Conservation (phyloP, 2,329 filamentous ascomycete species). For the Aspergillus novoparasiticus region DNA sequence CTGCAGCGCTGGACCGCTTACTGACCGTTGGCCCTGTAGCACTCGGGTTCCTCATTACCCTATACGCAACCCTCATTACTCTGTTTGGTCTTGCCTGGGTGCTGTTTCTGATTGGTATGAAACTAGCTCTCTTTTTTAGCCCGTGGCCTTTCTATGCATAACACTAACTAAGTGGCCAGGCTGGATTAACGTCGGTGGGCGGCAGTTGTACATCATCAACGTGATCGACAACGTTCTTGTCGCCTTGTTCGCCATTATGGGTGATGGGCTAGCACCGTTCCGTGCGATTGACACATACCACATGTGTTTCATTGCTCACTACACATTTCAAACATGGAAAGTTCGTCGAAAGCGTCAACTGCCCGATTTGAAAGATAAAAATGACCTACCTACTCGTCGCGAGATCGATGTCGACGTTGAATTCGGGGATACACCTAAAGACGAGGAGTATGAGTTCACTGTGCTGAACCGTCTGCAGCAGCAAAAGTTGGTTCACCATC, state of each 20-base stretch:
- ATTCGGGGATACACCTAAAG: conserved; percentile 41
- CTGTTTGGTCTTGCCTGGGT: conserved; percentile 87
- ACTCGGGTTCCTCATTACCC: conserved; percentile 78
- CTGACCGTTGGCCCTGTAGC: conserved; percentile 45
- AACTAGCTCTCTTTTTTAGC: background rate
- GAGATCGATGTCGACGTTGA: conserved; percentile 50
- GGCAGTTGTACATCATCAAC: conserved; percentile 69
- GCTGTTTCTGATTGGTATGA: conserved; percentile 76
- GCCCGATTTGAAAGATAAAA: conserved; percentile 66
- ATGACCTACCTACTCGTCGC: conserved; percentile 62
- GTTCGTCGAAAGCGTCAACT: conserved; percentile 63
- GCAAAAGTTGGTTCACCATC: conserved; percentile 71
- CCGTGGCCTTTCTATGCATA: background rate
- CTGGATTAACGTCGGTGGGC: conserved; percentile 80
- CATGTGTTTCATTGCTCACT: conserved; percentile 79
- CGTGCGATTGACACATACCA: conserved; percentile 82
- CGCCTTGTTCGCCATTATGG: conserved; percentile 70
- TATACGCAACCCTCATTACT: conserved; percentile 82
- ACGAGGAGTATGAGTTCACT: conserved; percentile 59
- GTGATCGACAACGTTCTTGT: conserved; percentile 72
- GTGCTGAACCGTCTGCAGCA: conserved; percentile 70
- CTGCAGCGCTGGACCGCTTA: background rate
- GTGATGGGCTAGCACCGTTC: conserved; percentile 73
- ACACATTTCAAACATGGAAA: conserved; percentile 68
- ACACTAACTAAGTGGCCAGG: conserved; percentile 36